Conservation (phyloP, 495 filamentous ascomycete species). For the Arthonia radiata region DNA sequence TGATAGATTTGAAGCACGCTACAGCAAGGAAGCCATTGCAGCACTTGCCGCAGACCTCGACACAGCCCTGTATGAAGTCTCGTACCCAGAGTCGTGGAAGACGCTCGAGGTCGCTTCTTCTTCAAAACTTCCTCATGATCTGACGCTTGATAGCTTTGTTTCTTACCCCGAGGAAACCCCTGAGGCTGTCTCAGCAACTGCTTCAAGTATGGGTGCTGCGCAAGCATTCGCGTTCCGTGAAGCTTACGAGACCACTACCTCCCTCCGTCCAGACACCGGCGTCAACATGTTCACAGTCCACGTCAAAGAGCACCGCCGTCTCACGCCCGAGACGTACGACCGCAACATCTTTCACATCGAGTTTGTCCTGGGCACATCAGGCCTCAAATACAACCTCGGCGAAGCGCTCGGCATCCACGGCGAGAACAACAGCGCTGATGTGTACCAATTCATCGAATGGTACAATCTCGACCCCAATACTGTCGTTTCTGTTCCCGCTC, state of each 20-base stretch:
- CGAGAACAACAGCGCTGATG: constrained; percentile 62
- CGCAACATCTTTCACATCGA: constrained; percentile 99
- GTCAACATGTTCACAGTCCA: constrained; percentile 68
- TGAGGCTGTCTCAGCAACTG: constrained; percentile 39
- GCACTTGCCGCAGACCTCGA: constrained; percentile 40
- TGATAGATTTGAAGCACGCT: no score
- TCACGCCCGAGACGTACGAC: constrained; percentile 75
- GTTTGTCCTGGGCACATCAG: constrained; percentile 77
- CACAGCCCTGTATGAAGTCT: constrained; percentile 40
- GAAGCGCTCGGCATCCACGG: constrained; percentile 95
- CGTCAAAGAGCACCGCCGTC: constrained; percentile 82
- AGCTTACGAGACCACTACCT: constrained; percentile 49
- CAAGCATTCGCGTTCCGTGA: constrained; percentile 87
- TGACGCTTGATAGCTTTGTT: constrained; percentile 58
- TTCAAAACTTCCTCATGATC: constrained; percentile 29
- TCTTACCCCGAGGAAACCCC: constrained; percentile 52
- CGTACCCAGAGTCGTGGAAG: constrained; percentile 52
- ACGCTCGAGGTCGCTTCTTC: constrained; percentile 26
- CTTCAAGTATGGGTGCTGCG: constrained; percentile 56
- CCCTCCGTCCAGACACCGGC: constrained; percentile 61
- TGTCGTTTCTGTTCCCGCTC: constrained; percentile 72
- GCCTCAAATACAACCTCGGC: constrained; percentile 85
- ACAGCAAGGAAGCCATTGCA: constrained; percentile 31
- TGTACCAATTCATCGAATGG: constrained; percentile 62
- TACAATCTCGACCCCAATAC: constrained; percentile 66